Percentiles rank a stretch among this genome's conserved stretches.
phyloP scores from a whole-genome alignment of 352 stramenopile species.

The Phytophthora tentaculata region DNA sequence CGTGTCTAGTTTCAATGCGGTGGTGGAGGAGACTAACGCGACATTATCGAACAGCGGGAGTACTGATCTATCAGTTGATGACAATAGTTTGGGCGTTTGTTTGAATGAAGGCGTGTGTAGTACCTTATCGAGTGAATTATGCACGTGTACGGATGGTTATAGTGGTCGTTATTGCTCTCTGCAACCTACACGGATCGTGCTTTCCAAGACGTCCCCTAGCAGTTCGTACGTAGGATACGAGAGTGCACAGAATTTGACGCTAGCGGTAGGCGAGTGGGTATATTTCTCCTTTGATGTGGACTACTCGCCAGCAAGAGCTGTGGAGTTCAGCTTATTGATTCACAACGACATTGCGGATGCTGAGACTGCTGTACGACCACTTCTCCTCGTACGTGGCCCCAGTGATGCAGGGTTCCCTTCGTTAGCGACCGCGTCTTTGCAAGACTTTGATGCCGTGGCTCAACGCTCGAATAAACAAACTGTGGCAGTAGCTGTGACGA shows the following conservation, averaged over 20 bases:
- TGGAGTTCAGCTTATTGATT: conserved; percentile 57
- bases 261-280: conserved; percentile 58
- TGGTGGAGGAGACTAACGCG: conserved; percentile 13
- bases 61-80: neutral
- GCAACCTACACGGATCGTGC: conserved; percentile 16
- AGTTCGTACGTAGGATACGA: conserved; percentile 30
- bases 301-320: conserved; percentile 44
- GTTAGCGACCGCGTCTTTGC: conserved; percentile 45
- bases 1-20: conserved; percentile 18
- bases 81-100: conserved; percentile 44
- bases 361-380: conserved; percentile 49
- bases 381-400: conserved; percentile 65
- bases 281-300: conserved; percentile 76
- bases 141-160: conserved; percentile 41
- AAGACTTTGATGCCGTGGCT: conserved; percentile 58
- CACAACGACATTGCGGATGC: conserved; percentile 45
- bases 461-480: conserved; percentile 31
- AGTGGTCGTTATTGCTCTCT: conserved; percentile 59
- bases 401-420: conserved; percentile 62
- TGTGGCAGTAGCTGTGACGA: conserved; percentile 54
- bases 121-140: conserved; percentile 53
- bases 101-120: conserved; percentile 58
- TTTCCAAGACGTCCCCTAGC: conserved; percentile 11
- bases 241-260: conserved; percentile 24
- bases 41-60: conserved; percentile 14